phyloP scores from a whole-genome alignment of 768 basidiomycete species.

The Boletus vinaceobasis region DNA sequence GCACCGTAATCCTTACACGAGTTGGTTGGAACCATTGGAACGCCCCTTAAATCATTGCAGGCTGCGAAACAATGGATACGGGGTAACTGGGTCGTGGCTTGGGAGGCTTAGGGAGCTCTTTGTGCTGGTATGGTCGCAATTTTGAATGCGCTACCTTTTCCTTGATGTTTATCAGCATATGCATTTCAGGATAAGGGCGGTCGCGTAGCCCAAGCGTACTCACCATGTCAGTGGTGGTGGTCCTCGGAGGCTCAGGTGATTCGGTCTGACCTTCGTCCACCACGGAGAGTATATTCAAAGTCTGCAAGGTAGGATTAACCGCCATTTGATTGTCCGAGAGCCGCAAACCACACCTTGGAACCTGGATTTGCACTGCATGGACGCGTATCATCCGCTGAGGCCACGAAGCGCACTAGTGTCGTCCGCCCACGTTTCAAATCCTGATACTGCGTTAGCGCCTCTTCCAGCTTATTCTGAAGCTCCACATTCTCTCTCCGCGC shows the following conservation, averaged over 20 bases:
- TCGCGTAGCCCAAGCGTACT: background rate
- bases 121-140: background rate
- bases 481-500: constrained; percentile 22
- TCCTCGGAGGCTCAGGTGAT: background rate
- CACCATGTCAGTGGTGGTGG: background rate
- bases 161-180: constrained; percentile 9
- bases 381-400: background rate
- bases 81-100: background rate
- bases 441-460: constrained; percentile 13
- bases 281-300: background rate
- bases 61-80: background rate
- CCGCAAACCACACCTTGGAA: constrained; percentile 8
- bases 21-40: background rate
- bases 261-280: constrained; percentile 3
- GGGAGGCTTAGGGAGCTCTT: constrained; percentile 11
- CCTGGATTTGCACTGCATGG: background rate
- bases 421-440: constrained; percentile 24
- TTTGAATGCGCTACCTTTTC: background rate
- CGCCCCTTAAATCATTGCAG: background rate
- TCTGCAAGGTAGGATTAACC: background rate
- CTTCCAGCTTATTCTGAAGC: constrained; percentile 19
- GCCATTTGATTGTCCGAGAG: background rate
- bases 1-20: background rate
- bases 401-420: constrained; percentile 10
- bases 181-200: too few species aligned